A percentile compares a stretch with the other conserved stretches of the same genome.
Evolutionary conservation across 1,284 basidiomycete genomes (phyloP).

Genomic region (Melampsora americana): DNA sequence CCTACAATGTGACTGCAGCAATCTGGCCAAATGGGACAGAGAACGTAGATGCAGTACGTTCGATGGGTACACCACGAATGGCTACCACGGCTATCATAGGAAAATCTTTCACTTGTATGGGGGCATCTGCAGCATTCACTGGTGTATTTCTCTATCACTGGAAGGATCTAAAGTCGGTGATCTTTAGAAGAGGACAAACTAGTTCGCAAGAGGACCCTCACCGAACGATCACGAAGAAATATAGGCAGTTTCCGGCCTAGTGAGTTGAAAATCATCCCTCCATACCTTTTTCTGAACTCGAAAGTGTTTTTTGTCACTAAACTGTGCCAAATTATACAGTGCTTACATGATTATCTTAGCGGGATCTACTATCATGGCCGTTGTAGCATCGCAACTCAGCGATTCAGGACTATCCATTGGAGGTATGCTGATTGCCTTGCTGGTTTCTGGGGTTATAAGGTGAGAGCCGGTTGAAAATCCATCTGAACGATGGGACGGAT

Average conservation of each 20-base stretch:
- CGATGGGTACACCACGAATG: neutral
- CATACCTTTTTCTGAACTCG: neutral
- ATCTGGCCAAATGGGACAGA: slow-evolving; percentile 28
- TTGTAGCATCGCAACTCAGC: neutral
- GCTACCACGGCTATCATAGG: slow-evolving; percentile 3
- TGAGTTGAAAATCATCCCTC: neutral
- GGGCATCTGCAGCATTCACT: neutral
- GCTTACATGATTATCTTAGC: neutral
- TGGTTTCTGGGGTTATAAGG: neutral
- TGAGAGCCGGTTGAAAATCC: neutral
- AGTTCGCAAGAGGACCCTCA: neutral
- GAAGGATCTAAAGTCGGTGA: neutral
- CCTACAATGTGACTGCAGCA: slow-evolving; percentile 18
- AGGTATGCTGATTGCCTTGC: neutral
- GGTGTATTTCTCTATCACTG: neutral
- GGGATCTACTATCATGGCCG: neutral
- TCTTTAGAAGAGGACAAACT: neutral
- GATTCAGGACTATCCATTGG: neutral
- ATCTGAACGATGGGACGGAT: too few species aligned
- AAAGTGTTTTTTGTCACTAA: neutral
- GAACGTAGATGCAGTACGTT: slow-evolving; percentile 11
- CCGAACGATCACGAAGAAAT: slow-evolving; percentile 3
- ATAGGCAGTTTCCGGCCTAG: slow-evolving; percentile 1
- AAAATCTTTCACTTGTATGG: slow-evolving; percentile 5
- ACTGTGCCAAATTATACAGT: neutral